Percentiles rank a stretch among this genome's conserved stretches.
These are phyloP conservation scores for Pharus latifolius DNA, from an alignment of 176 grass and related monocot genomes.

Conservation along the genomic window DNA sequence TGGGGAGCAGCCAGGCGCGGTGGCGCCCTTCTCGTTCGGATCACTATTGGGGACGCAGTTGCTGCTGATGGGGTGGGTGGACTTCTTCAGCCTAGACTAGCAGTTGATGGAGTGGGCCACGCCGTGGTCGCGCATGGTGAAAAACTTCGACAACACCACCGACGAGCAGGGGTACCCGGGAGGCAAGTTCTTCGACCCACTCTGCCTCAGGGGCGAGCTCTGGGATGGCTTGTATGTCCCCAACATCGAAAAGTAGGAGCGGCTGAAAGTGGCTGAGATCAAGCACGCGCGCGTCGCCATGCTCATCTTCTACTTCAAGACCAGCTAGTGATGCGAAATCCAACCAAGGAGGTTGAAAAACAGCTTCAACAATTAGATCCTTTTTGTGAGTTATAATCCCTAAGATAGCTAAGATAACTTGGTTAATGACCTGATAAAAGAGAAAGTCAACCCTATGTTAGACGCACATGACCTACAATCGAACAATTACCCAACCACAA, in stretches of 20 bases:
- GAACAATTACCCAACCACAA: too few species aligned
- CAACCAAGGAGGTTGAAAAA: too few species aligned
- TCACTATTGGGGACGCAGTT: slow-evolving; percentile 84
- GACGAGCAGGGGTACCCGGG: slow-evolving; percentile 90
- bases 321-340: too few species aligned
- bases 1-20: slow-evolving; percentile 67
- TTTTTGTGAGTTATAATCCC: too few species aligned
- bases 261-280: slow-evolving; percentile 95
- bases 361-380: too few species aligned
- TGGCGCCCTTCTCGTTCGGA: slow-evolving; percentile 96
- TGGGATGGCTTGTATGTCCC: slow-evolving; percentile 63
- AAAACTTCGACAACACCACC: slow-evolving; percentile 90
- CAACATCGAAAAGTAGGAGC: slow-evolving; percentile 69
- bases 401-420: too few species aligned
- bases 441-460: too few species aligned
- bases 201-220: slow-evolving; percentile 46
- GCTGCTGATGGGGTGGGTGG: slow-evolving; percentile 98
- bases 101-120: slow-evolving; percentile 90
- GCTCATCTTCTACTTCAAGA: slow-evolving; percentile 99
- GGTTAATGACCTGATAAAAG: too few species aligned
- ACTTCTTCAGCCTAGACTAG: slow-evolving; percentile 99
- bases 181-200: slow-evolving; percentile 98
- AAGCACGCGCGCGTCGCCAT: slow-evolving; percentile 90
- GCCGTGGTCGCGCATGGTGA: slow-evolving; percentile 79
- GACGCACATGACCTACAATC: too few species aligned